phyloP scores from a whole-genome alignment of 352 stramenopile genomes.

The Vaucheria bursata region DNA sequence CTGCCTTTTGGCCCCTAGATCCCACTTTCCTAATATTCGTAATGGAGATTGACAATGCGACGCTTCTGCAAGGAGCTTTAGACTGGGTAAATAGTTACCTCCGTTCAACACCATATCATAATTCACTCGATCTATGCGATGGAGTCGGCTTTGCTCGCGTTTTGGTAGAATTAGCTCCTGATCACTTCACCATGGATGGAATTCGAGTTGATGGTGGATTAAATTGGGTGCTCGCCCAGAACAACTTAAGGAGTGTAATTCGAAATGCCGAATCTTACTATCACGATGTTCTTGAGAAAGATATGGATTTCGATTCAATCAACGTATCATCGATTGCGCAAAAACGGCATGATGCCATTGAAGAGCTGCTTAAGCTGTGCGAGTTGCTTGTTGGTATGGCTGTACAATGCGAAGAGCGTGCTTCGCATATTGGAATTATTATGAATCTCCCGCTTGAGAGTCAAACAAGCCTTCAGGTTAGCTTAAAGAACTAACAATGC shows the following conservation, averaged over 20 bases:
- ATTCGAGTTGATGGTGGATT: neutral
- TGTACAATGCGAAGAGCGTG: neutral
- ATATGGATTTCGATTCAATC: neutral
- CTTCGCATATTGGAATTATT: neutral
- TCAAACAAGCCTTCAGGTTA: slow-evolving; percentile 1
- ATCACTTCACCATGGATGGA: neutral
- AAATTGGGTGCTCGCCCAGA: slow-evolving; percentile 10
- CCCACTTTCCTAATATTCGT: no score
- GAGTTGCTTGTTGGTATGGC: slow-evolving; percentile 3
- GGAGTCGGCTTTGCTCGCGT: neutral
- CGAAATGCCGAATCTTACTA: neutral
- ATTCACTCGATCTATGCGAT: neutral
- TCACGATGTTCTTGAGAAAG: neutral
- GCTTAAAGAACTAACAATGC: neutral
- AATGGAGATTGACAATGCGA: neutral
- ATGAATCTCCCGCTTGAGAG: neutral
- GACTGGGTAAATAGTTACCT: neutral
- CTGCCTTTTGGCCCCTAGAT: no score
- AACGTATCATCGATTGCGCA: neutral
- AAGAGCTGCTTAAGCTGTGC: neutral
- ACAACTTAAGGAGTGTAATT: neutral
- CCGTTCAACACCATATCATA: neutral
- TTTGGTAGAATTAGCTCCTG: neutral
- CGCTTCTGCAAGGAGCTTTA: neutral
- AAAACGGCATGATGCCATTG: neutral